These are phyloP conservation scores for Bruguiera parviflora DNA, from an alignment of 345 rosid species.

Conservation along the genomic window DNA sequence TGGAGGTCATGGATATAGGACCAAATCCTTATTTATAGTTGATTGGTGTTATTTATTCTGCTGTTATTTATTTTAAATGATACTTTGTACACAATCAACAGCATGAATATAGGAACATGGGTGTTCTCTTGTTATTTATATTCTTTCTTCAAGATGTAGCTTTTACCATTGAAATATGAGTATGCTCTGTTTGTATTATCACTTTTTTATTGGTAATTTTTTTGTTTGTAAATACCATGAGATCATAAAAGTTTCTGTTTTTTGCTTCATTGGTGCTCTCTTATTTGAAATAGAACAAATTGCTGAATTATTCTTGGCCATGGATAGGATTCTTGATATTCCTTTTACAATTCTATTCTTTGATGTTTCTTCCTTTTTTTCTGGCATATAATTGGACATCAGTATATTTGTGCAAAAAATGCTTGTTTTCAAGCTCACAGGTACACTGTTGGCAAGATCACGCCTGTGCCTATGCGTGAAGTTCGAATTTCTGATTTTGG, in stretches of 20 bases:
- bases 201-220: too few relatives aligned
- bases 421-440: conserved; percentile 50
- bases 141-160: neutral
- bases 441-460: conserved; percentile 94
- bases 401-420: conserved; percentile 14
- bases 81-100: neutral
- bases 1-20: too few relatives aligned
- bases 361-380: neutral
- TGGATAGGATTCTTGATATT: too few relatives aligned
- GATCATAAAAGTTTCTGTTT: too few relatives aligned
- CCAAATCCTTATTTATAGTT: neutral
- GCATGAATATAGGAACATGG: too few relatives aligned
- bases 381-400: conserved; percentile 1
- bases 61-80: neutral
- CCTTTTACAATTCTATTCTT: neutral
- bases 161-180: neutral
- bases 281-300: too few relatives aligned
- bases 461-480: conserved; percentile 87
- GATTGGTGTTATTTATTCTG: neutral
- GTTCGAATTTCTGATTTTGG: conserved; percentile 90
- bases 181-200: neutral
- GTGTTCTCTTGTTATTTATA: too few relatives aligned
- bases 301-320: too few relatives aligned
- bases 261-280: too few relatives aligned
- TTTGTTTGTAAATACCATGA: too few relatives aligned